phyloP scores from a whole-genome alignment of 164 flowering plant species.

The Chimonanthus salicifolius region DNA sequence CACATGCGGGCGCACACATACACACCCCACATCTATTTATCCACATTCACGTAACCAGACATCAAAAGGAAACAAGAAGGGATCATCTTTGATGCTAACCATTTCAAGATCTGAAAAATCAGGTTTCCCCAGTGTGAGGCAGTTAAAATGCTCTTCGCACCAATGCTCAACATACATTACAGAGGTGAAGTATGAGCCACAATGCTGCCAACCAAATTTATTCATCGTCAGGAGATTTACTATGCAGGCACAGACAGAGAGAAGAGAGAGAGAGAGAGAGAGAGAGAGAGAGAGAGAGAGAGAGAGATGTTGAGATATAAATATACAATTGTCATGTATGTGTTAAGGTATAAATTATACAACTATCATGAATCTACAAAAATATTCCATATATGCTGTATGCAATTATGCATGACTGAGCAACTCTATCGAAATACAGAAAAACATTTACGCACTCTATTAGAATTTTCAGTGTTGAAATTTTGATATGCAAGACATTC shows the following conservation, averaged over 20 bases:
- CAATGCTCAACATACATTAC: slow-evolving; percentile 93
- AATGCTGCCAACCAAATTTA: slow-evolving; percentile 39
- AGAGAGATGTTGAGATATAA: no score
- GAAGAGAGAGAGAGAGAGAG: no score
- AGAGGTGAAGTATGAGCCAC: slow-evolving; percentile 88
- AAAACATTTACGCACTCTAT: neutral
- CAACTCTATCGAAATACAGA: neutral
- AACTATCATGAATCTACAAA: neutral
- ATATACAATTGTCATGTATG: neutral
- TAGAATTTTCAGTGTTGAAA: neutral
- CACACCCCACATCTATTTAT: no score
- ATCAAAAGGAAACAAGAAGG: neutral
- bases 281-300: no score
- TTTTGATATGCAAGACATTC: neutral
- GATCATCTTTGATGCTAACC: slow-evolving; percentile 30
- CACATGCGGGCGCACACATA: no score
- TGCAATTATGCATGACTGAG: neutral
- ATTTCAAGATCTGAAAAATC: slow-evolving; percentile 75
- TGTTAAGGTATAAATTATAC: no score
- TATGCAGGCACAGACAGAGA: neutral
- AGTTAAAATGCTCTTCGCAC: slow-evolving; percentile 82
- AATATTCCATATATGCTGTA: neutral
- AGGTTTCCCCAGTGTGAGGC: slow-evolving; percentile 74
- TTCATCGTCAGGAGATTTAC: slow-evolving; percentile 1
- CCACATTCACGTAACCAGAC: no score